Conservation (phyloP, 371 early-diverging fungal species). For the Rhizomucor miehei region DNA sequence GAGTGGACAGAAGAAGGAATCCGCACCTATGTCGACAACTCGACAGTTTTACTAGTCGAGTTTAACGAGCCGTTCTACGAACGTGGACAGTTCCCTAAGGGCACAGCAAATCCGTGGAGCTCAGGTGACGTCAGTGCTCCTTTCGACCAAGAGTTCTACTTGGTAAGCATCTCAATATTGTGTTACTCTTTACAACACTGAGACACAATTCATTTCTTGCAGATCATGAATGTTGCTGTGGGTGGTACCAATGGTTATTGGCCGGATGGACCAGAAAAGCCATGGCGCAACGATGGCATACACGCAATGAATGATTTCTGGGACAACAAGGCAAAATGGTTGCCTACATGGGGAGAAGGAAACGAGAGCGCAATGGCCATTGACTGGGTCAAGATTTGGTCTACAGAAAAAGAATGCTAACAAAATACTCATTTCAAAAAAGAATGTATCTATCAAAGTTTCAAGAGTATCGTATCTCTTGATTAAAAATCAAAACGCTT, state of each 20-base stretch:
- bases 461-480: too few species aligned
- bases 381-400: slow-evolving; percentile 57
- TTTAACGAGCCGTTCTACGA: slow-evolving; percentile 49
- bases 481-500: too few species aligned
- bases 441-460: too few species aligned
- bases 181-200: neutral
- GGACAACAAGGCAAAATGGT: slow-evolving; percentile 46
- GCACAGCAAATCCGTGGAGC: slow-evolving; percentile 55
- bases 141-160: slow-evolving; percentile 65
- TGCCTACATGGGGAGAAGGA: slow-evolving; percentile 54
- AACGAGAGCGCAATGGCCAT: slow-evolving; percentile 53
- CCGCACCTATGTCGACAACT: slow-evolving; percentile 59
- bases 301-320: slow-evolving; percentile 55
- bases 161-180: slow-evolving; percentile 25
- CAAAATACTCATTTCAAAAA: too few species aligned
- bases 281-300: slow-evolving; percentile 50
- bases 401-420: slow-evolving; percentile 24
- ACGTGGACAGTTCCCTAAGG: slow-evolving; percentile 40
- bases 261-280: slow-evolving; percentile 52
- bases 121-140: slow-evolving; percentile 53
- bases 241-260: slow-evolving; percentile 66
- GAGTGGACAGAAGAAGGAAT: slow-evolving; percentile 65
- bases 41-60: slow-evolving; percentile 53
- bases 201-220: slow-evolving; percentile 10
- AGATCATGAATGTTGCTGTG: slow-evolving; percentile 69